Conservation (phyloP, 2,329 filamentous ascomycete genomes). For the Colletotrichum scovillei region DNA sequence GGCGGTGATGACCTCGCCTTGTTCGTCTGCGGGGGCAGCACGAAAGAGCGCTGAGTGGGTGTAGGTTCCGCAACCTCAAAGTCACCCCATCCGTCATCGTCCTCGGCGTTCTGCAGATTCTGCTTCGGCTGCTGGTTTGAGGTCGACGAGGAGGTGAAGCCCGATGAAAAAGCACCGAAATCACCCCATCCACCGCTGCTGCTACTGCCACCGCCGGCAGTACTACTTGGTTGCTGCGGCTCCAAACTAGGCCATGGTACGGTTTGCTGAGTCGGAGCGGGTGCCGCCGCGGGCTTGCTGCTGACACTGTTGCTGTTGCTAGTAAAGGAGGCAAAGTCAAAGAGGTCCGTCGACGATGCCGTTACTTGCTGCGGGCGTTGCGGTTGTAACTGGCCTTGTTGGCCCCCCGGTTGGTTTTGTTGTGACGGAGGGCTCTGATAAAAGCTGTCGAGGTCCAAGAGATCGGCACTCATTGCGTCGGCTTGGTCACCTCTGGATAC, state of each 20-base stretch:
- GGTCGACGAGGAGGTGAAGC: conserved; percentile 25
- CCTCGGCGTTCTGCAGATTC: conserved; percentile 50
- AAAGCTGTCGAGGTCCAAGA: conserved; percentile 71
- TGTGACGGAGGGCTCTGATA: conserved; percentile 49
- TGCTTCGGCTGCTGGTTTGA: conserved; percentile 37
- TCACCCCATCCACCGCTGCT: conserved; percentile 39
- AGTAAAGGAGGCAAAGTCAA: conserved; percentile 40
- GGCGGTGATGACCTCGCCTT: conserved; percentile 37
- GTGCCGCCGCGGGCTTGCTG: conserved; percentile 1
- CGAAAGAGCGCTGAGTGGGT: conserved; percentile 34
- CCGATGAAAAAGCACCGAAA: conserved; percentile 28
- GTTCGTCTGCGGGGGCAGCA: conserved; percentile 22
- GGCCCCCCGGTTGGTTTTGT: conserved; percentile 25
- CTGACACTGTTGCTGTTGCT: conserved; percentile 34
- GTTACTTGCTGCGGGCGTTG: conserved; percentile 34
- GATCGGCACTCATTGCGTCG: conserved; percentile 69
- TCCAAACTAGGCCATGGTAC: conserved; percentile 48
- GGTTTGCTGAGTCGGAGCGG: conserved; percentile 34
- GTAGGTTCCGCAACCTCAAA: conserved; percentile 68
- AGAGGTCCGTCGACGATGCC: conserved; percentile 41
- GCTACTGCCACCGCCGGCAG: conserved; percentile 15
- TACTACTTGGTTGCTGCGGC: conserved; percentile 38
- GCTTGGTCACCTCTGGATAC: conserved; percentile 32
- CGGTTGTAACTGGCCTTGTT: conserved; percentile 33
- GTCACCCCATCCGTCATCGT: conserved; percentile 75